Percentiles rank a stretch among this genome's conserved stretches.
Conservation (phyloP, 345 rosid species). For the Diplotaxis tenuifolia region DNA sequence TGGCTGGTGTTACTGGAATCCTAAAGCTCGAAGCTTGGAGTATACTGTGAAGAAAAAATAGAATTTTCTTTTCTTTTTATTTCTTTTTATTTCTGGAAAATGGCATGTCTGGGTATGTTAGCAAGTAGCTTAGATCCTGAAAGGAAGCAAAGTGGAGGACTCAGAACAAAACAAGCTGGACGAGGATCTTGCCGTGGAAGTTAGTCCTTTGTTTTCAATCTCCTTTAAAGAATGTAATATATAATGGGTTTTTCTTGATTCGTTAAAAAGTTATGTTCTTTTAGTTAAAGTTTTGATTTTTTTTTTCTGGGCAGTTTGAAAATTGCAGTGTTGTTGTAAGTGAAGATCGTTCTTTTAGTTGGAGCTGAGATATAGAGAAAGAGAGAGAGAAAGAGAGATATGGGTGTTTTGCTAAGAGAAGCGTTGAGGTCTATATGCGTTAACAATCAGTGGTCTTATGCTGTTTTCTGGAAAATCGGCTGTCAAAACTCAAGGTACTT, state of each 20-base stretch:
- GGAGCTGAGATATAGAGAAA: background rate
- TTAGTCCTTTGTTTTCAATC: conserved; percentile 48
- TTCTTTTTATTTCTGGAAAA: conserved; percentile 14
- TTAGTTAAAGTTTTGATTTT: conserved; percentile 6
- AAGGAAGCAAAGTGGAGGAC: conserved; percentile 85
- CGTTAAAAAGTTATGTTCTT: background rate
- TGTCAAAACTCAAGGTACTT: conserved; percentile 71
- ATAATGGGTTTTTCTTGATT: background rate
- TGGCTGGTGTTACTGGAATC: conserved; percentile 57
- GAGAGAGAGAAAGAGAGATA: conserved; percentile 26
- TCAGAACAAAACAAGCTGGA: conserved; percentile 93
- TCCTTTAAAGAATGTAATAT: conserved; percentile 36
- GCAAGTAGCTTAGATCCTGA: conserved; percentile 86
- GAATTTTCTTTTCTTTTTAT: background rate
- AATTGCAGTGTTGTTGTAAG: conserved; percentile 28
- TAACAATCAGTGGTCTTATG: conserved; percentile 75
- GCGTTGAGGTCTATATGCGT: conserved; percentile 76
- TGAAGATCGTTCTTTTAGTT: conserved; percentile 14
- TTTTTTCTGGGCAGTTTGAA: conserved; percentile 12
- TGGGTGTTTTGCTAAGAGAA: conserved; percentile 78
- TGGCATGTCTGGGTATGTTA: conserved; percentile 65
- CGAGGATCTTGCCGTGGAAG: conserved; percentile 98
- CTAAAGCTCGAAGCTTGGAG: conserved; percentile 50
- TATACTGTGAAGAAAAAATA: conserved; percentile 33
- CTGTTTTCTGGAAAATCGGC: conserved; percentile 96